A percentile compares a stretch with the other conserved stretches of the same genome.
Evolutionary conservation across 2,329 filamentous ascomycete species (phyloP).

Genomic region (Paecilomyces niveus): DNA sequence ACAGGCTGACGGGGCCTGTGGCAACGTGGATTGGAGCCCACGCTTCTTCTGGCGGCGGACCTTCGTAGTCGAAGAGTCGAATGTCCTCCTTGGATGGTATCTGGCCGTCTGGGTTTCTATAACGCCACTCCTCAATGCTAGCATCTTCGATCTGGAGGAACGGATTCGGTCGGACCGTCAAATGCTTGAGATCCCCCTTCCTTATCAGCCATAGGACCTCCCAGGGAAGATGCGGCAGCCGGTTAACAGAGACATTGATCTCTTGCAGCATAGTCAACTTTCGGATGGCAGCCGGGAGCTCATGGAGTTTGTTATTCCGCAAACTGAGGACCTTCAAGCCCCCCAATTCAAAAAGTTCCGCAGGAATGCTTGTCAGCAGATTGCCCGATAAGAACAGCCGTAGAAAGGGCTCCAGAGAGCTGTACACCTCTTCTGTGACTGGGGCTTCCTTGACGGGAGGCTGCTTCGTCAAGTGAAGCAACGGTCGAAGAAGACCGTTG

Average conservation of each 20-base stretch:
- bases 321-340: constrained; percentile 38
- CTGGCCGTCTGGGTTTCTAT: constrained; percentile 7
- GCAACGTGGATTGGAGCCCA: constrained; percentile 32
- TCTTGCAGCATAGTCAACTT: constrained; percentile 35
- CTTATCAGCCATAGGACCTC: constrained; percentile 36
- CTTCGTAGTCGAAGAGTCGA: constrained; percentile 17
- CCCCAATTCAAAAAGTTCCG: constrained; percentile 35
- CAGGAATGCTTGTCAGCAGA: constrained; percentile 26
- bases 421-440: constrained; percentile 30
- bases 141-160: constrained; percentile 25
- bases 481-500: constrained; percentile 24
- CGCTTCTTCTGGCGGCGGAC: constrained; percentile 18
- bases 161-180: constrained; percentile 34
- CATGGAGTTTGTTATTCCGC: constrained; percentile 38
- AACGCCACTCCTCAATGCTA: constrained; percentile 26
- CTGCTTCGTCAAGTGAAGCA: constrained; percentile 35
- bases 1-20: constrained; percentile 22
- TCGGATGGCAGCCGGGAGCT: constrained; percentile 35
- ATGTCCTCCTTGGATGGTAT: constrained; percentile 3
- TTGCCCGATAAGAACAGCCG: constrained; percentile 40
- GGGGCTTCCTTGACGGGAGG: constrained; percentile 26
- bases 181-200: constrained; percentile 30
- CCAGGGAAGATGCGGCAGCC: constrained; percentile 36
- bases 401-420: constrained; percentile 34
- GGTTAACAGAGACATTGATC: constrained; percentile 40